Conservation (phyloP, 2,329 filamentous ascomycete species). For the Gaeumannomyces sp. region DNA sequence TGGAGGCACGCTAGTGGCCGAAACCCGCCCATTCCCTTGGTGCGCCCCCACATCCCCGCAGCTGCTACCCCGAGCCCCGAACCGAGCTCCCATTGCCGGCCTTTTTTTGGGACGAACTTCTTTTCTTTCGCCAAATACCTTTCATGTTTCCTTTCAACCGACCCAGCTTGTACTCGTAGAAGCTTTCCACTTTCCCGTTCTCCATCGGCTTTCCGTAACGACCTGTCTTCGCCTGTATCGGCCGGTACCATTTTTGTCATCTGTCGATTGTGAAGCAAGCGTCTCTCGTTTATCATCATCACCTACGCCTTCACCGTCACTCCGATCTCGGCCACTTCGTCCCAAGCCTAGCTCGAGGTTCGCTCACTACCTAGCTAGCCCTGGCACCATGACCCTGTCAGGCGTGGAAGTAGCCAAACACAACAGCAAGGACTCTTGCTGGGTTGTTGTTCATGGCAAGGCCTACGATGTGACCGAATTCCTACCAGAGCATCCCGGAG, state of each 20-base stretch:
- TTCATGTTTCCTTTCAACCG: neutral
- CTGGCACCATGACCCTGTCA: constrained; percentile 17
- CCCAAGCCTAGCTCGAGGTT: neutral
- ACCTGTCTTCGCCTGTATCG: neutral
- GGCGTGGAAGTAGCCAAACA: constrained; percentile 29
- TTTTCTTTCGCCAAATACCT: neutral
- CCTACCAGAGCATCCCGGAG: constrained; percentile 72
- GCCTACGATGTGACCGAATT: constrained; percentile 31
- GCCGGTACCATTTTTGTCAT: neutral
- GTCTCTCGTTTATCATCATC: neutral
- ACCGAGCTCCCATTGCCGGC: neutral
- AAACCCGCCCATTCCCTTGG: neutral
- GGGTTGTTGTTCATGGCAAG: constrained; percentile 26
- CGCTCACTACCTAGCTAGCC: neutral
- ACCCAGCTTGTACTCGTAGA: neutral
- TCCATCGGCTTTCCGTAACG: neutral
- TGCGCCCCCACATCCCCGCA: neutral
- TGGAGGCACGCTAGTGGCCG: neutral
- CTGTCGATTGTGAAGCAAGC: neutral
- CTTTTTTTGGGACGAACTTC: neutral
- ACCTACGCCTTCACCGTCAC: neutral
- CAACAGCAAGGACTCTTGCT: constrained; percentile 28
- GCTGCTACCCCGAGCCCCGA: neutral
- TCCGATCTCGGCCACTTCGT: neutral
- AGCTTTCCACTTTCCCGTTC: too few relatives aligned